Conservation (phyloP, 495 filamentous ascomycete genomes). For the Zalerion maritima region DNA sequence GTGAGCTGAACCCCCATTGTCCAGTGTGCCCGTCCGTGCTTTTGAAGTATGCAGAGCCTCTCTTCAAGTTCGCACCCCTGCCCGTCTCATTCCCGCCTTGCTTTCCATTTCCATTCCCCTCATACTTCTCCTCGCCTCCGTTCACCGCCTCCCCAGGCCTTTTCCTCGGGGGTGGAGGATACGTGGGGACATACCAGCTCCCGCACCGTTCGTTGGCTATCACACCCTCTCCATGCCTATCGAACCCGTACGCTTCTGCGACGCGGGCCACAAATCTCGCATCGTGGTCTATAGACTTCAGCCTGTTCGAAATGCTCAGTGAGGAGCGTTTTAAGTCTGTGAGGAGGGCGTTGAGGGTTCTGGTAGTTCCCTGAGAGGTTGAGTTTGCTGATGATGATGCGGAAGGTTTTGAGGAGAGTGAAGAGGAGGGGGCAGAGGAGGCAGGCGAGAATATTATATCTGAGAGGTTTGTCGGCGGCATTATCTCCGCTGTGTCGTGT, state of each 20-base stretch:
- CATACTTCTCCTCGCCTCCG: too few relatives aligned
- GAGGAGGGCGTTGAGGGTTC: too few relatives aligned
- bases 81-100: slow-evolving; percentile 39
- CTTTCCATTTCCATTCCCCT: too few relatives aligned
- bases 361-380: too few relatives aligned
- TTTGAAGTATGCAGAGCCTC: slow-evolving; percentile 94
- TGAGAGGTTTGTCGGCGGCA: too few relatives aligned
- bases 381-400: too few relatives aligned
- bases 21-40: slow-evolving; percentile 89
- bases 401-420: too few relatives aligned
- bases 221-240: slow-evolving; percentile 65
- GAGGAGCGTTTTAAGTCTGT: slow-evolving; percentile 52
- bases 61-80: slow-evolving; percentile 50
- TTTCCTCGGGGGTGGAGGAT: too few relatives aligned
- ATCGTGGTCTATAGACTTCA: slow-evolving; percentile 57
- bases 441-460: too few relatives aligned
- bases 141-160: too few relatives aligned
- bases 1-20: slow-evolving; percentile 74
- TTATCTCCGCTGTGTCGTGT: too few relatives aligned
- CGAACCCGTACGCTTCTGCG: slow-evolving; percentile 26
- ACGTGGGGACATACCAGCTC: slow-evolving; percentile 95
- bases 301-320: slow-evolving; percentile 66
- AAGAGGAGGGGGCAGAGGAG: too few relatives aligned
- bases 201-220: slow-evolving; percentile 89
- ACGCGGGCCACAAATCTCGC: slow-evolving; percentile 49